These are phyloP conservation scores for Tephrocybe sp. DNA, from an alignment of 768 basidiomycete species.

Conservation along the genomic window DNA sequence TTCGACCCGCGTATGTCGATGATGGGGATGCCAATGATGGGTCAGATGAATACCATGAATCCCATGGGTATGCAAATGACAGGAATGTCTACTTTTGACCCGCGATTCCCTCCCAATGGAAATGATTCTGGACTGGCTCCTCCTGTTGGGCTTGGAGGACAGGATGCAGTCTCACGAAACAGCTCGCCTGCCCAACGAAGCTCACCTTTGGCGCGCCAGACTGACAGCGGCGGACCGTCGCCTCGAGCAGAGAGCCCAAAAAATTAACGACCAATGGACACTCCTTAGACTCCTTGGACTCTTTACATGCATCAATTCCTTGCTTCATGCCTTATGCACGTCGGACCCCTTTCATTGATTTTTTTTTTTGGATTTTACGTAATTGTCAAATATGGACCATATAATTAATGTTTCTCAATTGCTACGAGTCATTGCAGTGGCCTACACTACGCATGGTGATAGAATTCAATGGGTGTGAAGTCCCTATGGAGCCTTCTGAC, in stretches of 20 bases:
- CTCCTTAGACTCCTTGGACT: not conserved
- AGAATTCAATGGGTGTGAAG: slow-evolving; percentile 85
- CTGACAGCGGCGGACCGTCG: slow-evolving; percentile 23
- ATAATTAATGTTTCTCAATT: not conserved
- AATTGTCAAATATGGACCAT: slow-evolving; percentile 2
- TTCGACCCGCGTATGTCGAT: slow-evolving; percentile 83
- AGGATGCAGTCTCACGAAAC: slow-evolving; percentile 41
- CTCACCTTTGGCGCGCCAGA: slow-evolving; percentile 47
- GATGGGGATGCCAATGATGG: slow-evolving; percentile 76
- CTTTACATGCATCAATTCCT: slow-evolving; percentile 2
- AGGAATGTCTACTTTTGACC: slow-evolving; percentile 60
- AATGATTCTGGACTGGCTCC: slow-evolving; percentile 38
- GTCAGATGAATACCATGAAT: slow-evolving; percentile 28
- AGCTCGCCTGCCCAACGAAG: slow-evolving; percentile 54
- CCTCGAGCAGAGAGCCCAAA: slow-evolving; percentile 40
- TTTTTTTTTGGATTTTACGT: slow-evolving; percentile 14
- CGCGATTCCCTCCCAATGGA: slow-evolving; percentile 48
- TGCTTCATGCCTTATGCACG: not conserved
- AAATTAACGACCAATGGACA: slow-evolving; percentile 16
- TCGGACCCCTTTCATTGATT: not conserved
- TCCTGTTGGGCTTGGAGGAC: slow-evolving; percentile 31
- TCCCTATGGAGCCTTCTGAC: slow-evolving; percentile 90
- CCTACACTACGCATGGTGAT: slow-evolving; percentile 11
- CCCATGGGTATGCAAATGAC: slow-evolving; percentile 59
- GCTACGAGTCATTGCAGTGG: not conserved